Base-by-base conservation (phyloP, 371 early-diverging fungal species). In the Mucor lusitanicus region DNA sequence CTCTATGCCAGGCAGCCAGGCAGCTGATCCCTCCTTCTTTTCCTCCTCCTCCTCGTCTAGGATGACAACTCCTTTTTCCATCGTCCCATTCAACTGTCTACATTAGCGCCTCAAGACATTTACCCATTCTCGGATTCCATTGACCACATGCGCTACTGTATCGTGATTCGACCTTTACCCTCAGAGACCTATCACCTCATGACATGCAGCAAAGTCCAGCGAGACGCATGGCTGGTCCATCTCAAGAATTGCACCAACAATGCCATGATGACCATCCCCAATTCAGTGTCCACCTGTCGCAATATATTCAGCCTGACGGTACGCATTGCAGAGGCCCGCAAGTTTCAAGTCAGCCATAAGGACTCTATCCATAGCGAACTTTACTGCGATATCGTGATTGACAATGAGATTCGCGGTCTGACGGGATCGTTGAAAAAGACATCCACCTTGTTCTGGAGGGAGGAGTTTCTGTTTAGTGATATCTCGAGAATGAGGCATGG, bases 161-260 rank as follows among this genome's bases (percentile, higher is more conserved):
- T 89, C 62, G 83, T 80, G 9, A 76, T 89, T 48, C 79, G 82
- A 19, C 67, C 80, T 6, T 61, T 59, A 1, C 76, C 75, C 12
- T 68, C 73, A 4, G 75, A 83, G 5, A 83, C 80, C 21, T 81
- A 85, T 63, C 87, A 86, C 65, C 68, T 88, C 33, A 71, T 84
- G 17, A 82, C 85, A 0, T 65, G 70, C 27, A 78, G 75, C 5
- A 83, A 80, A 21, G 64, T 78, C 27, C 84, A 88, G 37, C 74
- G 84, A 46, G 85, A 87, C 62, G 56, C 63, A 32, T 89, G 89
- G 89, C 66, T 88, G 3, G 70, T 75, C 13, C 75, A 74, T 25
- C 76, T 89, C 17, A 87, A 88, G 57, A 72, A 65, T 62, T 83
- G 75, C 56, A 73, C 73, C 50, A 76, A 67, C 28, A 77, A 73